Percentiles rank a stretch among this genome's conserved stretches.
phyloP scores from a whole-genome alignment of 768 basidiomycete species.

The Trametopsis cervina region DNA sequence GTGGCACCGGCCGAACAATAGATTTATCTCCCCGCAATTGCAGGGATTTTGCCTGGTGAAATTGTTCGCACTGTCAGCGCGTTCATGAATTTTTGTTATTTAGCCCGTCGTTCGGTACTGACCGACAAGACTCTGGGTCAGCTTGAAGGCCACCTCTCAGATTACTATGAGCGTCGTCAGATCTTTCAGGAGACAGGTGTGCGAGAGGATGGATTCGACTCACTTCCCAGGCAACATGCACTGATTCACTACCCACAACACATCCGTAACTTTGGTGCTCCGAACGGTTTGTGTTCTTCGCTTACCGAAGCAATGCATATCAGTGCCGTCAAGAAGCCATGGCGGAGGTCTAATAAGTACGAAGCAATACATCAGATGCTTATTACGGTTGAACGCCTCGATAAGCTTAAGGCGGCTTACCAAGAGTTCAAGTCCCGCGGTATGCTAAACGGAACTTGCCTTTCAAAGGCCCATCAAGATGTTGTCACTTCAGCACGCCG shows the following conservation, averaged over 20 bases:
- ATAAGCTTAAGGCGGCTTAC: constrained; percentile 19
- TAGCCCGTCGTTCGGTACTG: constrained; percentile 12
- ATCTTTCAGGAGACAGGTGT: constrained; percentile 16
- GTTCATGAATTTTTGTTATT: constrained; percentile 24
- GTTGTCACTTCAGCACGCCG: background rate
- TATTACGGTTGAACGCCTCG: constrained; percentile 18
- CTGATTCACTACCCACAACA: constrained; percentile 13
- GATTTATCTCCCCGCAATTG: constrained; percentile 22
- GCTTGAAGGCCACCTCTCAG: constrained; percentile 16
- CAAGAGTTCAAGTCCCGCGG: constrained; percentile 14
- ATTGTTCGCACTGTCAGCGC: constrained; percentile 17
- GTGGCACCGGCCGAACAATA: constrained; percentile 5
- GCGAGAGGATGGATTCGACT: constrained; percentile 6
- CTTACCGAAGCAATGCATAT: constrained; percentile 24
- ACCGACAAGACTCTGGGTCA: constrained; percentile 7
- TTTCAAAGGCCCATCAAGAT: too few relatives aligned
- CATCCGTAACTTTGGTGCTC: constrained; percentile 19
- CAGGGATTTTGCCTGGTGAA: constrained; percentile 16
- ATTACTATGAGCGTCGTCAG: constrained; percentile 24
- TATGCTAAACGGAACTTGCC: too few relatives aligned
- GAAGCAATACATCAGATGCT: constrained; percentile 21
- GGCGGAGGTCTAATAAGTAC: constrained; percentile 16
- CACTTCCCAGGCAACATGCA: constrained; percentile 14
- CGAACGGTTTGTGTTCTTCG: constrained; percentile 22
- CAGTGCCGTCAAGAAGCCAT: constrained; percentile 21